Evolutionary conservation across 192 early-diverging fungal species (phyloP), one percentile per base, ranked within the genome.

Genomic region (Umbelopsis vinacea): DNA sequence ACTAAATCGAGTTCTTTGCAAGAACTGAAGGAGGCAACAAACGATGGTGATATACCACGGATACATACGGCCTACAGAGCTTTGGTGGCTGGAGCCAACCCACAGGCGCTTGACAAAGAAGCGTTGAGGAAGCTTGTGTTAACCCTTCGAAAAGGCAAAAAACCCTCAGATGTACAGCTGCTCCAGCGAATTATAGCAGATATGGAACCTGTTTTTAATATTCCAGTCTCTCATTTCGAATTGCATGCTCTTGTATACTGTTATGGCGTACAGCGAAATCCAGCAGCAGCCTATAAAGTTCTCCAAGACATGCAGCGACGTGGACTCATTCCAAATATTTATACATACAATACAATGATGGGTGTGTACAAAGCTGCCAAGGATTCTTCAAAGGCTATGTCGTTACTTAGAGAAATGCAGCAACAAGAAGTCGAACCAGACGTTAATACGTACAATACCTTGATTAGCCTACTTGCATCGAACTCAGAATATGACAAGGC

Each of bases 301-400:
- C 69, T 84, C 9, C 48, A 33, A 19, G 57, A 69, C 17, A 82
- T 84, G 80, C 10, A 23, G 33, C 10, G 23, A 24, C 17, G 45
- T 10, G 72, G 48, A n/a, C 9, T 79, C 6, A 19, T 57, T 7
- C 80, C 80, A 12, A 78, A 74, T 50, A 19, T 67, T 35, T 71
- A 67, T 24, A 79, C 82, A 21, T 81, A 79, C 35, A 77, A 76
- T 48, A 75, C 71, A 4, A 40, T 84, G 17, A 63, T 84, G 12
- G 71, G 63, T 21, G 72, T 71, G 14, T 79, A 73, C 22, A 76
- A 80, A 47, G 67, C 72, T 3, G 23, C 3, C 12, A 33, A 67
- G 22, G 40, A 73, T 6, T 8, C 69, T 7, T 11, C 26, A 5
- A 55, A 43, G 19, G 72, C 72, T 7, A 24, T 76, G 4, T 11